A percentile compares a stretch with the other conserved stretches of the same genome.
These are phyloP conservation scores for Plasmopara viticola DNA, from an alignment of 352 stramenopile species.

Conservation along the genomic window DNA sequence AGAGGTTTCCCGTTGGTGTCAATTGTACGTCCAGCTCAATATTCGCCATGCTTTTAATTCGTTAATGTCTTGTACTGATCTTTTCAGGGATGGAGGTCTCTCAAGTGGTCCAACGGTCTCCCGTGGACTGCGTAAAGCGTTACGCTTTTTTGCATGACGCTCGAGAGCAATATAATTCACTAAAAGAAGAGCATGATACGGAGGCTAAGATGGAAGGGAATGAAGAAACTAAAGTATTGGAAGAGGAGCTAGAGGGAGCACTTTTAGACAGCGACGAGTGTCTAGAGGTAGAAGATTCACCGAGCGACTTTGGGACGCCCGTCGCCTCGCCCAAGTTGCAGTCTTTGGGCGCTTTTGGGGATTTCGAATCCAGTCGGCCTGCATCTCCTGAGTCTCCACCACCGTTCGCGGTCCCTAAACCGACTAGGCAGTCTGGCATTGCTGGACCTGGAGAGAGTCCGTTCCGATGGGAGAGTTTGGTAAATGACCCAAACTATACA, in stretches of 20 bases:
- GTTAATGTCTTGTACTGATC: slow-evolving; percentile 1
- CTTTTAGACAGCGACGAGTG: slow-evolving; percentile 28
- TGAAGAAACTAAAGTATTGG: slow-evolving; percentile 2
- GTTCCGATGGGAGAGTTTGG: slow-evolving; percentile 59
- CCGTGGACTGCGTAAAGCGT: slow-evolving; percentile 76
- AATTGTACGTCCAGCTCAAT: slow-evolving; percentile 52
- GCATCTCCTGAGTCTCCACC: slow-evolving; percentile 53
- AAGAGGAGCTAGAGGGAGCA: slow-evolving; percentile 19
- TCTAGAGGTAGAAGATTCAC: slow-evolving; percentile 36
- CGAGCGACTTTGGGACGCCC: slow-evolving; percentile 58
- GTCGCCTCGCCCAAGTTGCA: slow-evolving; percentile 51
- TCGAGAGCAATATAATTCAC: slow-evolving; percentile 28
- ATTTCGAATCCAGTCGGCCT: slow-evolving; percentile 32
- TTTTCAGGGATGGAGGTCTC: slow-evolving; percentile 65
- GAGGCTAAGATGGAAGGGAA: slow-evolving; percentile 14
- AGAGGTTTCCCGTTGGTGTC: slow-evolving; percentile 77
- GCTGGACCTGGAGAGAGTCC: slow-evolving; percentile 31
- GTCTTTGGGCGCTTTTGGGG: slow-evolving; percentile 46
- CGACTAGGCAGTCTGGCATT: slow-evolving; percentile 10
- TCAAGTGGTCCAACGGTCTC: slow-evolving; percentile 42
- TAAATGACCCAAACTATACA: slow-evolving; percentile 54
- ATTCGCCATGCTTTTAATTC: neutral
- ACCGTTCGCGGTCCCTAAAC: slow-evolving; percentile 50
- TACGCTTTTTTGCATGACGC: slow-evolving; percentile 63
- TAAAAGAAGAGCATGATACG: slow-evolving; percentile 12